Evolutionary conservation across 108 stramenopile genomes (phyloP), one percentile per base, ranked within the genome.

Genomic region (Poteriospumella lacustris): DNA sequence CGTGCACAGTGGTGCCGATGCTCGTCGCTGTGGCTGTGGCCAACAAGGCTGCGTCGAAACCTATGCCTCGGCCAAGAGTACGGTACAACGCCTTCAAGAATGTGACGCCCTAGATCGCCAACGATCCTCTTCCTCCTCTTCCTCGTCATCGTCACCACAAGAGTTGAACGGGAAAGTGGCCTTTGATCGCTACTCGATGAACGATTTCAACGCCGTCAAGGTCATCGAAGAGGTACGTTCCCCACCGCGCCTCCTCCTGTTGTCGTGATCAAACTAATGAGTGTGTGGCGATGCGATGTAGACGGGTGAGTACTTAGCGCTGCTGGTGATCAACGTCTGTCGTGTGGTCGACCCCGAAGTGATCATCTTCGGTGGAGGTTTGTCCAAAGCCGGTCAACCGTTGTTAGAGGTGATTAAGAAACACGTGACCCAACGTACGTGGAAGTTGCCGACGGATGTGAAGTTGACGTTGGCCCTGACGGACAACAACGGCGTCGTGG

Each of bases 31-130:
- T 38, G 79, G 69, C 26, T 84, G 84, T 79, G 84, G 84, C 0
- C 84, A 84, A 31, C 44, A 69, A 24, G 84, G 84, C 0, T 84
- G 84, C 76, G 44, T 84, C 38, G 84, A 84, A 29, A 41, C 62
- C 38, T 83, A 83, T 44, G 81, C 82, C 36, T 84, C 84, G n/a
- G 84, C 82, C 44, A 77, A 56, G 1, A 73, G 42, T 38, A 73
- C 70, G 26, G 70, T 19, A 9, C 19, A 15, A 33, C 64, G 36
- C 15, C 15, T 67, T 12, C 19, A 67, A 33, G 40, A 67, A 19
- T 52, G 19, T 52, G 47, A 52, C 19, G 47, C 47, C 47, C 9
- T 15, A 52, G 47, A 52, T 19, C 47, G 19, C 15, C 9, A 9
- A 15, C 15, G 15, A 15, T 9, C 47, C 47, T 15, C 9, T 15